Evolutionary conservation across 31 red algal species (phyloP).

Genomic region (Bonnemaisonia californica): DNA sequence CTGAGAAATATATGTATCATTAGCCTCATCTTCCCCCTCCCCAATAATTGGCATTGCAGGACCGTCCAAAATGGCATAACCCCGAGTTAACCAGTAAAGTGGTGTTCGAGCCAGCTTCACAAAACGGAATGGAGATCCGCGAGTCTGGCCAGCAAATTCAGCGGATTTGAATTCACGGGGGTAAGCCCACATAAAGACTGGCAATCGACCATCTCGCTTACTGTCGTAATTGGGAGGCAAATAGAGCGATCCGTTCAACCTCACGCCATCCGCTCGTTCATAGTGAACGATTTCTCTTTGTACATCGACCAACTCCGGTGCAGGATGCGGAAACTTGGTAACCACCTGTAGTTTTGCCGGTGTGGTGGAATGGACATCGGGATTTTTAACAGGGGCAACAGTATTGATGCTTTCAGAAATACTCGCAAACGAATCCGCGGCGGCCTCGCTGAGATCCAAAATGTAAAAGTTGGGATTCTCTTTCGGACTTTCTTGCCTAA

Average conservation of each 20-base stretch:
- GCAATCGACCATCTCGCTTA: constrained; percentile 66
- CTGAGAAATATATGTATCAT: constrained; percentile 89
- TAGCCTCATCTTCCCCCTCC: constrained; percentile 75
- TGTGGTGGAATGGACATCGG: not conserved
- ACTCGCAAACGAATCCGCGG: constrained; percentile 24
- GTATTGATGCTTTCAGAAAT: constrained; percentile 3
- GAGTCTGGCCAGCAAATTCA: constrained; percentile 81
- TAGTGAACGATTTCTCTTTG: constrained; percentile 78
- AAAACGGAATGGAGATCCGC: constrained; percentile 91
- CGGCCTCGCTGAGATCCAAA: constrained; percentile 24
- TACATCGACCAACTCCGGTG: constrained; percentile 74
- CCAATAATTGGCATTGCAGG: constrained; percentile 94
- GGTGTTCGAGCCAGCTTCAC: constrained; percentile 81
- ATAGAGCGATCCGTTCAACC: constrained; percentile 81
- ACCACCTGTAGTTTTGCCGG: constrained; percentile 48
- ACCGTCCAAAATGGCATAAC: constrained; percentile 93
- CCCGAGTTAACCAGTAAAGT: constrained; percentile 93
- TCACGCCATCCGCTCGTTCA: constrained; percentile 79
- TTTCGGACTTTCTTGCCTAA: constrained; percentile 67
- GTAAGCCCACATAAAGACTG: constrained; percentile 96
- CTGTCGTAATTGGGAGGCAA: constrained; percentile 86
- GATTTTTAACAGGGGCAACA: constrained; percentile 21
- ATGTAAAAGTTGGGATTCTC: constrained; percentile 86
- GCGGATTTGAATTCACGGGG: constrained; percentile 87
- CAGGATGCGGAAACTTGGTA: constrained; percentile 86